Base-by-base conservation (phyloP, 805 yeast species). In the Lachancea thermotolerans region DNA sequence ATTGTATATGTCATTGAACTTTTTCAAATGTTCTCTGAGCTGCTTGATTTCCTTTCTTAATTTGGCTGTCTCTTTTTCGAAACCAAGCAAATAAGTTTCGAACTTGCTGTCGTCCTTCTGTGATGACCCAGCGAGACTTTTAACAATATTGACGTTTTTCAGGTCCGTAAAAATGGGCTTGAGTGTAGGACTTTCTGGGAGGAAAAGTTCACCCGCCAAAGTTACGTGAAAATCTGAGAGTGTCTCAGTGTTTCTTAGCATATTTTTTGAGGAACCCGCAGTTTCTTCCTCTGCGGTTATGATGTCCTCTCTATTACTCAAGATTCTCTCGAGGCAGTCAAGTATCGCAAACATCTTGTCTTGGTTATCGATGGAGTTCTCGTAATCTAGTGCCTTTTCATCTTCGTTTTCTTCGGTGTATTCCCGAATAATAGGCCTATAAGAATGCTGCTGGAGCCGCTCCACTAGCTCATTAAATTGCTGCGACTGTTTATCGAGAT, bases 321-420 rank as follows among this genome's bases (percentile, higher is more conserved):
- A 52, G 2, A 71, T 56, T 39, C 68, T 63, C 44, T 78, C 78
- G 7, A 85, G 48, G 15, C 77, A 74, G 42, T 77, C 78, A 47
- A 85, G 66, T 46, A 78, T 73, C 0, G 77, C 71, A 35, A 78
- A 77, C 0, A 82, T 82, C 47, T 75, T 71, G 47, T 84, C 95
- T 61, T 91, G 98, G 39, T 77, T 81, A 35, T 78, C 77, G 40
- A 91, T 68, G 0, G 95, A 81, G 4, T 74, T 75, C 10, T 78
- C 81, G 62, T 90, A 93, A 56, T 89, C 97, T 41, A 79, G 84
- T 11, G 90, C 89, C 42, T 81, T 79, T 12, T 56, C 62, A 2
- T 81, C 79, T 32, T 58, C 59, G 29, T 49, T 45, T 2, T 47
- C 50, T n/a, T 53, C 55, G 11, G 49, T 47, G 39, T 56, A 58